Evolutionary conservation across 2,329 filamentous ascomycete species (phyloP).

Genomic region (Madurella mycetomatis): DNA sequence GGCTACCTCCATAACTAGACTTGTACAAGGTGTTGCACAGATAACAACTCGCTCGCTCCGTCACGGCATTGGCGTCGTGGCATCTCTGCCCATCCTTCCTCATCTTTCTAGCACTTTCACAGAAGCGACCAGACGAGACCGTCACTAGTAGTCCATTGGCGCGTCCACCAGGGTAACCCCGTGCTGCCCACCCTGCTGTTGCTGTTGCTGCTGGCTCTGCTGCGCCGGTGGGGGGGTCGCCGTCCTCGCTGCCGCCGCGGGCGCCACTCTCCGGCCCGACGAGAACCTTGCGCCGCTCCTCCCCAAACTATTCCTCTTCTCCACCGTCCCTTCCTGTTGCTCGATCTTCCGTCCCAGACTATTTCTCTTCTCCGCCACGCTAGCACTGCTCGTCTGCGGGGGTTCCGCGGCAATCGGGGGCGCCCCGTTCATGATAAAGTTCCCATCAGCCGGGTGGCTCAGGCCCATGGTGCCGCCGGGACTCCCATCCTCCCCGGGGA

Average conservation of each 20-base stretch:
- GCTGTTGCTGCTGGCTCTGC: constrained; percentile 18
- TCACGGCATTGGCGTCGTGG: background rate
- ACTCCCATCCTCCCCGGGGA: constrained; percentile 53
- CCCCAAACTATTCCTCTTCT: constrained; percentile 63
- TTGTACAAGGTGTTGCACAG: background rate
- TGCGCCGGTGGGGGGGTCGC: constrained; percentile 8
- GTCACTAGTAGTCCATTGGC: constrained; percentile 67
- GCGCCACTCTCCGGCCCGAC: constrained; percentile 46
- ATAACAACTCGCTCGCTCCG: background rate
- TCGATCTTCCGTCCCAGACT: constrained; percentile 11
- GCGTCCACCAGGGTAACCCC: constrained; percentile 69
- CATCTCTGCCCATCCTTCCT: background rate
- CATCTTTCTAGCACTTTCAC: background rate
- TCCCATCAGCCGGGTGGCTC: constrained; percentile 31
- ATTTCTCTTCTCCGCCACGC: background rate
- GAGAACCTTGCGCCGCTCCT: constrained; percentile 49
- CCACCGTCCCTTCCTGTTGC: constrained; percentile 33
- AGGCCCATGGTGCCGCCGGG: constrained; percentile 35
- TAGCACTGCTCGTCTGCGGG: background rate
- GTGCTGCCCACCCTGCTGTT: constrained; percentile 27
- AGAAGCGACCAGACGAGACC: background rate
- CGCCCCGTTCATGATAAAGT: constrained; percentile 41
- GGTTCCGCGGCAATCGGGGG: constrained; percentile 20
- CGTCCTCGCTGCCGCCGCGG: constrained; percentile 30
- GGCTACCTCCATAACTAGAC: background rate